Conservation (phyloP, 257 asterid genomes). For the Mitragyna speciosa region DNA sequence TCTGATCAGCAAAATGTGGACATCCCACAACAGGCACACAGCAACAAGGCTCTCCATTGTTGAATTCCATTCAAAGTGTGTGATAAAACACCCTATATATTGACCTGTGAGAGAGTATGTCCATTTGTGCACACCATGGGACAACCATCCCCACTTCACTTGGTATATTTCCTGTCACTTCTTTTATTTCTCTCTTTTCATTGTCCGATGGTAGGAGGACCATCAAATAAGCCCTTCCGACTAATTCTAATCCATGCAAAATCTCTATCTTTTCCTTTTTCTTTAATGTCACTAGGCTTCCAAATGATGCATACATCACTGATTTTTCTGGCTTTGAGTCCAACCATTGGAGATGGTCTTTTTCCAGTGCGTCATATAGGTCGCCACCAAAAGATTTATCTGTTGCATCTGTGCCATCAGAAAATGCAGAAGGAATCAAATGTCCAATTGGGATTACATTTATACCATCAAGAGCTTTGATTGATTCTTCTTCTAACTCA, state of each 20-base stretch:
- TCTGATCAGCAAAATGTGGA: conserved; percentile 56
- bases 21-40: conserved; percentile 49
- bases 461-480: conserved; percentile 25
- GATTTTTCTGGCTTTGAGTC: conserved; percentile 35
- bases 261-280: conserved; percentile 50
- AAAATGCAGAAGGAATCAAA: conserved; percentile 47
- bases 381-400: conserved; percentile 54
- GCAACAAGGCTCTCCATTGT: conserved; percentile 45
- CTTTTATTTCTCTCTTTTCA: conserved; percentile 31
- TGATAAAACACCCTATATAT: conserved; percentile 51
- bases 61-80: conserved; percentile 80
- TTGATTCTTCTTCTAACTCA: conserved; percentile 44
- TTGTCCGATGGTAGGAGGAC: conserved; percentile 38
- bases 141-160: conserved; percentile 44
- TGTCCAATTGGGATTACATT: conserved; percentile 48
- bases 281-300: conserved; percentile 39
- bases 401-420: conserved; percentile 27
- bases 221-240: conserved; percentile 44
- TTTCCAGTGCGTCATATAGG: conserved; percentile 19
- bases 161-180: background rate
- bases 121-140: conserved; percentile 59
- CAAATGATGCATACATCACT: conserved; percentile 60
- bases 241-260: conserved; percentile 30
- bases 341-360: conserved; percentile 43
- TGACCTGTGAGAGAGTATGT: conserved; percentile 49